Percentiles rank a stretch among this genome's conserved stretches.
Conservation (phyloP, 176 grass and related monocot species). For the Eleusine indica region DNA sequence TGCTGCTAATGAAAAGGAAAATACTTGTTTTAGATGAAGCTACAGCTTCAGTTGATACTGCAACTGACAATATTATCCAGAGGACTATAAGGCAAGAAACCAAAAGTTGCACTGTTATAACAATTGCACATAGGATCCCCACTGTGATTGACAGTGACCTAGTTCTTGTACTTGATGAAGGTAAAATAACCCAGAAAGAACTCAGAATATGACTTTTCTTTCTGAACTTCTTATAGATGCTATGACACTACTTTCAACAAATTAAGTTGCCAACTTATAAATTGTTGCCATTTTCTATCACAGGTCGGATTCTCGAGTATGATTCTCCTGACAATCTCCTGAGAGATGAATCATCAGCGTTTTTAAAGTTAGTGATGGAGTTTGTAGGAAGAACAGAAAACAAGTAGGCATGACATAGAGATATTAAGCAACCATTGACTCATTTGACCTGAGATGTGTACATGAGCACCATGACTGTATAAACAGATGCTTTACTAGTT, state of each 20-base stretch:
- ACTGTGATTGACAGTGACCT: slow-evolving; percentile 87
- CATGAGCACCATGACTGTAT: slow-evolving; percentile 13
- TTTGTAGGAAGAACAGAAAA: slow-evolving; percentile 69
- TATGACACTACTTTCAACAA: slow-evolving; percentile 13
- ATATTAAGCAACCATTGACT: slow-evolving; percentile 23
- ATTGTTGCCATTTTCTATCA: slow-evolving; percentile 29
- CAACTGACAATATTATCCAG: slow-evolving; percentile 87
- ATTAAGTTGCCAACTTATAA: not conserved
- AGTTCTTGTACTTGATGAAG: slow-evolving; percentile 83
- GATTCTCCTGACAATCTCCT: slow-evolving; percentile 72
- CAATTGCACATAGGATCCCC: slow-evolving; percentile 86
- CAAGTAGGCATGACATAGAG: slow-evolving; percentile 28
- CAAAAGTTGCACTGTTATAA: slow-evolving; percentile 66
- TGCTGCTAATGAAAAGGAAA: slow-evolving; percentile 77
- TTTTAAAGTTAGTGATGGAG: slow-evolving; percentile 78
- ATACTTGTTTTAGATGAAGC: slow-evolving; percentile 95
- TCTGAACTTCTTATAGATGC: not conserved
- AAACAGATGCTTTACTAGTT: not conserved
- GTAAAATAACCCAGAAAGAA: slow-evolving; percentile 37
- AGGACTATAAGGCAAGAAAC: slow-evolving; percentile 86
- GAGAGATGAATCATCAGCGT: slow-evolving; percentile 67
- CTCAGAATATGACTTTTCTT: not conserved
- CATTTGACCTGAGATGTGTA: slow-evolving; percentile 21
- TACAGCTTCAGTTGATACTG: slow-evolving; percentile 87
- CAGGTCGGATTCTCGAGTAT: slow-evolving; percentile 89